These are phyloP conservation scores for Trichoderma hamatum DNA, from an alignment of 2,329 filamentous ascomycete species.

Conservation along the genomic window DNA sequence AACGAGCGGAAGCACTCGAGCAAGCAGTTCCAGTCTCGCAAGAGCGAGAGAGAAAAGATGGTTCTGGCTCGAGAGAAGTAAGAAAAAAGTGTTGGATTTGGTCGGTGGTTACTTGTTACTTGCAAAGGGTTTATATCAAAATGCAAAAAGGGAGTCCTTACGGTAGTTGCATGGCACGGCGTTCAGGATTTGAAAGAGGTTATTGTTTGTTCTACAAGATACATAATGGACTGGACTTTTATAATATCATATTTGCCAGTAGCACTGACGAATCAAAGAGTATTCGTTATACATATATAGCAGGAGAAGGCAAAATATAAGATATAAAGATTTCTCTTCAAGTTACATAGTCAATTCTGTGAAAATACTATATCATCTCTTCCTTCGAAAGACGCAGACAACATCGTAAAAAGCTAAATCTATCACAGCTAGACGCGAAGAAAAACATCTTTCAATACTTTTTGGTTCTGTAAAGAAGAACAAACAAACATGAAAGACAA, in stretches of 20 bases:
- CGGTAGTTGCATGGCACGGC: slow-evolving; percentile 40
- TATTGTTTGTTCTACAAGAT: neutral
- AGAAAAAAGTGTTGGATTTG: slow-evolving; percentile 11
- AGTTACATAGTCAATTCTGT: neutral
- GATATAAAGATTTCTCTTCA: neutral
- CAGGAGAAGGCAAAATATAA: neutral
- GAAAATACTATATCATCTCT: neutral
- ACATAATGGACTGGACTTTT: neutral
- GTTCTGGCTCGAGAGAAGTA: slow-evolving; percentile 69
- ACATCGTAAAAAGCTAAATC: neutral
- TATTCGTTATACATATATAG: neutral
- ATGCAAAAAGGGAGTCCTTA: neutral
- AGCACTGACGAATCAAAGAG: neutral
- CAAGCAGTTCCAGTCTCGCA: slow-evolving; percentile 74
- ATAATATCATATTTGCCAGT: neutral
- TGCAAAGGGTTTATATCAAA: neutral
- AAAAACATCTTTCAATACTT: neutral
- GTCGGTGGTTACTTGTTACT: neutral
- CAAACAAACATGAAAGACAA: slow-evolving; percentile 6
- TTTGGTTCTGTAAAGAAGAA: slow-evolving; percentile 1
- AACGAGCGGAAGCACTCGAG: slow-evolving; percentile 91
- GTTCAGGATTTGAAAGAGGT: slow-evolving; percentile 31
- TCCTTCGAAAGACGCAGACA: neutral
- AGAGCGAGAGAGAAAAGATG: slow-evolving; percentile 90
- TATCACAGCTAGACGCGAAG: neutral